Percentiles rank a stretch among this genome's conserved stretches.
Conservation (phyloP, 192 early-diverging fungal genomes). For the Dispira simplex region DNA sequence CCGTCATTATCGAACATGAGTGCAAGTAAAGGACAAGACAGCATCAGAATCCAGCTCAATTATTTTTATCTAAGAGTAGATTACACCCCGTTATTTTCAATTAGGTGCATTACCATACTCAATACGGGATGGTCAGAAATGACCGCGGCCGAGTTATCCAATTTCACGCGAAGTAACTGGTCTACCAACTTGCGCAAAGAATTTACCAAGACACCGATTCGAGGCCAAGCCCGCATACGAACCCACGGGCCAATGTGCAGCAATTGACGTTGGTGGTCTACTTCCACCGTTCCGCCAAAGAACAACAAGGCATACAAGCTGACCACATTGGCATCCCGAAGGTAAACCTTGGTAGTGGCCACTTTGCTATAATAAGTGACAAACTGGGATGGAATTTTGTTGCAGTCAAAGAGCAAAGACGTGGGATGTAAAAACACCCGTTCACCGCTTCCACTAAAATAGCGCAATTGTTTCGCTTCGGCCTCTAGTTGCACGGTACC, state of each 20-base stretch:
- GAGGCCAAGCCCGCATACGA: conserved; percentile 54
- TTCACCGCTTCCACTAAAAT: conserved; percentile 37
- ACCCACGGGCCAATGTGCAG: conserved; percentile 38
- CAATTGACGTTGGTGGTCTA: conserved; percentile 53
- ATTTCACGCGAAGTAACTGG: conserved; percentile 47
- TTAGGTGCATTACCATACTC: conserved; percentile 15
- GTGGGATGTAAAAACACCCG: conserved; percentile 76
- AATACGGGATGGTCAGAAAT: conserved; percentile 23
- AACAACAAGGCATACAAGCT: conserved; percentile 57
- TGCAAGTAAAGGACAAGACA: too few species aligned
- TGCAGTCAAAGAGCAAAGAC: conserved; percentile 47
- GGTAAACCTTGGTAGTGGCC: conserved; percentile 19
- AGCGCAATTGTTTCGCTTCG: conserved; percentile 57
- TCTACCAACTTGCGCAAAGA: conserved; percentile 59
- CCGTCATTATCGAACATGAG: too few species aligned
- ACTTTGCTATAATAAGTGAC: conserved; percentile 53
- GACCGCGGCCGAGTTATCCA: conserved; percentile 44
- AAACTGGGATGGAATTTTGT: conserved; percentile 44
- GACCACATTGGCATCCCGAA: conserved; percentile 41
- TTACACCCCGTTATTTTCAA: conserved; percentile 19
- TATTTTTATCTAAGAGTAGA: too few species aligned
- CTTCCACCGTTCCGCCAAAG: conserved; percentile 64
- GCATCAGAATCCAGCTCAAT: too few species aligned
- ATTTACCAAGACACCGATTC: conserved; percentile 57
- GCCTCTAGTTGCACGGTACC: conserved; percentile 55